Base-by-base conservation (phyloP, 495 filamentous ascomycete genomes). In the Aspergillus incahuasiensis region DNA sequence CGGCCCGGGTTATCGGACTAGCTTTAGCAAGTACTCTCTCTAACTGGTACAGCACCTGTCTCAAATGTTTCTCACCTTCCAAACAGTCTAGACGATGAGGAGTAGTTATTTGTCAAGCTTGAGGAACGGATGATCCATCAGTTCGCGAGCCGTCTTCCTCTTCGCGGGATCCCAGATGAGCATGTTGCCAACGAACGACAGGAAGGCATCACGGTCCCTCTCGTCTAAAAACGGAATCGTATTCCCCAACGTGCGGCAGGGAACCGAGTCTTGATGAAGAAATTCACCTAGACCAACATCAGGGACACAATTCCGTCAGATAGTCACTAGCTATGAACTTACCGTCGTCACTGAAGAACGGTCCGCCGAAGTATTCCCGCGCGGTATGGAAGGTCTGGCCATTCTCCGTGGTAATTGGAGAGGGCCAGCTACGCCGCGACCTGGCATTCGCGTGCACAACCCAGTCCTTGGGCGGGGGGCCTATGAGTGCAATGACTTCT, bases 401-500 rank as follows among this genome's bases (percentile, higher is more conserved):
- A 16, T 11, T 20, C 2, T 60, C 49, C 21, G 60, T 62, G 20
- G 18, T 50, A 22, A 62, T 24, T 54, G 60, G 49, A 5, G 60
- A 18, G 24, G 58, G 56, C 65, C 63, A 68, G 20, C 59, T 59
- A 22, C 52, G 40, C 43, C 49, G 22, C n/a, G 32, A 46, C 59
- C 57, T 62, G 46, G 50, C 60, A 47, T 56, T 62, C 40, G 48
- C 68, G 63, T 46, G 71, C 49, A 32, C 60, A 55, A 78, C 41
- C 4, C 78, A 53, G 5, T 66, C 62, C 19, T 35, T 38, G 1
- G 72, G 71, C 9, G 75, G 75, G 2, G 58, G 69, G 2, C 77
- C 75, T 12, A 79, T 58, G 22, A 78, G 42, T 3, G 65, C 67
- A 42, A 74, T 63, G 11, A 79, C 68, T 51, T 71, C 65, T 16